phyloP scores from a whole-genome alignment of 1,139 yeast genomes.

The Debaryomycetaceae sp. region DNA sequence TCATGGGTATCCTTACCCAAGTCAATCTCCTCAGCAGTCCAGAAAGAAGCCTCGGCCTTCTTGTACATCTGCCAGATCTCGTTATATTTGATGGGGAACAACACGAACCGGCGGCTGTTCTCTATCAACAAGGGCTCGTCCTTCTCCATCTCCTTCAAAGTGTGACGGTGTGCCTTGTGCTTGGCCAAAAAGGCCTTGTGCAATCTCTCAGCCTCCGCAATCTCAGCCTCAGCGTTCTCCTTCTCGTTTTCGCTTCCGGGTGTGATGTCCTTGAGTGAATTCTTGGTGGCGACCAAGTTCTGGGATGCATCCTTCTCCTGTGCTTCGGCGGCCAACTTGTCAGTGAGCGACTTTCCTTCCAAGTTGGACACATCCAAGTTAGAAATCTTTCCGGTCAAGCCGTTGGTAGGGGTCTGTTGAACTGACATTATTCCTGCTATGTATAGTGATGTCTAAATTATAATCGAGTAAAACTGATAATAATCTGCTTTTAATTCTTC shows the following conservation, averaged over 20 bases:
- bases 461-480: background rate
- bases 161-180: conserved; percentile 68
- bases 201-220: conserved; percentile 11
- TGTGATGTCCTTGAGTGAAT: conserved; percentile 6
- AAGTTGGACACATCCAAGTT: conserved; percentile 33
- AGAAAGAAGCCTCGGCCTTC: conserved; percentile 98
- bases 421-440: conserved; percentile 27
- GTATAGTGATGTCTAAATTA: background rate
- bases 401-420: conserved; percentile 49
- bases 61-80: conserved; percentile 99
- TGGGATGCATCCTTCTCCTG: conserved; percentile 37
- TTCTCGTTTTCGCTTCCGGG: conserved; percentile 11
- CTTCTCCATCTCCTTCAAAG: conserved; percentile 70
- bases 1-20: conserved; percentile 85
- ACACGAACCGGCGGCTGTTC: conserved; percentile 85
- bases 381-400: conserved; percentile 47
- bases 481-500: background rate
- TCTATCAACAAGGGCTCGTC: conserved; percentile 88
- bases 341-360: conserved; percentile 40
- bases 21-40: conserved; percentile 99
- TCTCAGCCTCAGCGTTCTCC: conserved; percentile 2
- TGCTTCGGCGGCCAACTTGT: conserved; percentile 45
- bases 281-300: conserved; percentile 15
- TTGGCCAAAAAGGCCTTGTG: conserved; percentile 56
- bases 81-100: conserved; percentile 96